Base-by-base conservation (phyloP, 2,329 filamentous ascomycete genomes). In the Fusarium sp. region DNA sequence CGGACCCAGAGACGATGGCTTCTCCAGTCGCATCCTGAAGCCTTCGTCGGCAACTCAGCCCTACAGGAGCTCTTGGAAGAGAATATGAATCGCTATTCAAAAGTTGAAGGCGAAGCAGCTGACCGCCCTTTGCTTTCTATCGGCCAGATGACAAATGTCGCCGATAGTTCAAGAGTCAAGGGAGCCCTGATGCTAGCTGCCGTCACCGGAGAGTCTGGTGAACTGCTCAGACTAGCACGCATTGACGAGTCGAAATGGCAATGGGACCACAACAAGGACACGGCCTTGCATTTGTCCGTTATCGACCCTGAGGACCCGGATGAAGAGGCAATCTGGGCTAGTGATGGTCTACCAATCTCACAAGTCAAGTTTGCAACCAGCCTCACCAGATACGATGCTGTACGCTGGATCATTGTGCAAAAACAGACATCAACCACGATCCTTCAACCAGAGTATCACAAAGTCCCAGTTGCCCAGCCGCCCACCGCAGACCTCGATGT, bases 141-240 rank as follows among this genome's bases (percentile, higher is more conserved):
- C 32, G 92, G 92, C 1, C 87, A 89, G 66, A 85, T 90, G 72
- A 80, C 83, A 2, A 84, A 89, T 72, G 70, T 82, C 20, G 84
- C 82, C 43, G 66, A 80, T 20, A 75, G 78, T 4, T 75, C 66
- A 32, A 77, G 63, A 35, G 54, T 74, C 35, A 73, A 66, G 2
- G 80, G 77, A 18, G 80, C 81, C 14, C 81, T 83, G 2, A 80
- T 84, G 74, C 84, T 87, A 70, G 89, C 84, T 71, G 87, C 83
- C 76, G 87, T 84, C 6, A 84, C 87, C 3, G 92, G 92, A n/a
- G 85, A 87, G 58, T 87, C 86, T 16, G 89, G 90, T 2, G 88
- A 92, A 72, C 82, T 89, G 2, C 81, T 94, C 11, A 88, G 89
- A 3, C 78, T 94, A 3, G 81, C 87, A 6, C 83, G 85, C 8